Base-by-base conservation (phyloP, 306 rosid species). In the Prunus mongolica region DNA sequence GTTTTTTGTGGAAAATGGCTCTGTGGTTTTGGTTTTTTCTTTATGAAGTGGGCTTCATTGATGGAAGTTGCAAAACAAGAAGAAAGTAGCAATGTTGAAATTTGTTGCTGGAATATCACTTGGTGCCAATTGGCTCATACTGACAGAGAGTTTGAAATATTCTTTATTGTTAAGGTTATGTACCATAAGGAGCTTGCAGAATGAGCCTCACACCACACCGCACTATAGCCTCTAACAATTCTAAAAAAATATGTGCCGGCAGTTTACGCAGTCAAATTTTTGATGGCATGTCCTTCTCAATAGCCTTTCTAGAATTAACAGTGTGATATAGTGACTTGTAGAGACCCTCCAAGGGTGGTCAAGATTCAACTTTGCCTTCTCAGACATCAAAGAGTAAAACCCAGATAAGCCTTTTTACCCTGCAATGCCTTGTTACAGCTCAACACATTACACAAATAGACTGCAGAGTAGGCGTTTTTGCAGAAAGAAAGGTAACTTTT, bases 191-290 rank as follows among this genome's bases (percentile, higher is more conserved):
- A 69, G 44, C 14, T 54, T 11, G 14, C 62, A 70, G 25, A 81
- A 79, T 47, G 77, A 82, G 89, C 86, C 83, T 83, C 84, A 75
- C 73, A 70, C 69, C 84, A 75, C 73, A 70, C 69, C 76, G 51
- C n/a, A 74, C 67, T 25, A 13, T 22, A 25, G 4, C 24, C 67
- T 61, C 38, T 41, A 49, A 38, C 52, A 69, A 71, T 16, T 67
- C 44, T 14, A n/a, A 74, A 55, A 62, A 13, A 41, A 63, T 70
- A 46, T 69, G 15, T 45, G 89, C 89, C 93, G 93, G 96, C 93
- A 41, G 62, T 69, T 84, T 85, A 87, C 83, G 70, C 12, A 38
- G 88, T 78, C 91, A 30, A 22, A 51, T 5, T 13, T 47, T 65
- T 38, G 0, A 28, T 30, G 77, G 56, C 65, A 30, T 50, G 76